These are phyloP conservation scores for Dryas drummondii DNA, from an alignment of 306 rosid genomes.

Conservation along the genomic window DNA sequence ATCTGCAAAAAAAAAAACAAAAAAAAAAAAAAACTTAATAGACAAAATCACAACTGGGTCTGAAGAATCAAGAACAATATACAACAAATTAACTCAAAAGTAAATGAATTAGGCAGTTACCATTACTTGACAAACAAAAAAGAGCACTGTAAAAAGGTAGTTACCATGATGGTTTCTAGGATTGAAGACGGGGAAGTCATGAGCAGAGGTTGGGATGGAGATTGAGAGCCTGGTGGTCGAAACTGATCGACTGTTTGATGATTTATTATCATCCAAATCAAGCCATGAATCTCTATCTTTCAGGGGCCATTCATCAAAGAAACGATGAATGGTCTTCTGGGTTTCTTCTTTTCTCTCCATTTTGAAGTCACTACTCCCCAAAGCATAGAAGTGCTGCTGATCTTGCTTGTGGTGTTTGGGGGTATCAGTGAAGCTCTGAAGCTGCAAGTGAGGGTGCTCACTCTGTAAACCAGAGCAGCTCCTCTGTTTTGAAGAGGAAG, in stretches of 20 bases:
- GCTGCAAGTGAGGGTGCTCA: conserved; percentile 71
- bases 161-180: conserved; percentile 52
- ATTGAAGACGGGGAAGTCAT: conserved; percentile 62
- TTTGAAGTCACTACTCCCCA: conserved; percentile 33
- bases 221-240: conserved; percentile 86
- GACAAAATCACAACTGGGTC: conserved; percentile 15
- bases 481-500: conserved; percentile 70
- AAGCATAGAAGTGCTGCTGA: conserved; percentile 32
- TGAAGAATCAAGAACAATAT: not conserved
- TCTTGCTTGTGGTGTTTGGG: conserved; percentile 40
- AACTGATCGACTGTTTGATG: conserved; percentile 49
- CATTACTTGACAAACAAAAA: conserved; percentile 13
- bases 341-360: conserved; percentile 58
- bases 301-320: conserved; percentile 91
- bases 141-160: too few relatives aligned
- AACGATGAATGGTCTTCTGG: conserved; percentile 81
- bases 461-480: conserved; percentile 52
- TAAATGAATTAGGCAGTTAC: conserved; percentile 14
- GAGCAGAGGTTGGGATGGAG: conserved; percentile 72
- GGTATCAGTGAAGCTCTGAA: conserved; percentile 38
- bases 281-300: conserved; percentile 73
- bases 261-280: conserved; percentile 73
- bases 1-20: conserved; percentile 48
- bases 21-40: conserved; percentile 21
- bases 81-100: not conserved